Evolutionary conservation across 2,329 filamentous ascomycete genomes (phyloP), one percentile per base, ranked within the genome.

Genomic region (Pyrenochaeta sp.): DNA sequence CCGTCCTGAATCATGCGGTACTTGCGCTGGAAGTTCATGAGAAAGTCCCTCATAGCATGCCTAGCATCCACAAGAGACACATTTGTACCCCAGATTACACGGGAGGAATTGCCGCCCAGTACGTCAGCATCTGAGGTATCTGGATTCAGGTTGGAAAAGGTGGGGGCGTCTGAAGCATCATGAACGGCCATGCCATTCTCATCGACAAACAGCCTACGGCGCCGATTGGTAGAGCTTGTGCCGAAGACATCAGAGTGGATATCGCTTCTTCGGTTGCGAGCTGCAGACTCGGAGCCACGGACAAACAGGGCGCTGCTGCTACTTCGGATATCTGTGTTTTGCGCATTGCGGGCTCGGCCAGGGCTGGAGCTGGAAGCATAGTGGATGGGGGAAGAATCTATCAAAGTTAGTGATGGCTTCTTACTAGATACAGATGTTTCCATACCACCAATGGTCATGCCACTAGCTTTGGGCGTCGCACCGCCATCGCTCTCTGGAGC

Each of bases 1-100:
- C 92, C 93, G 67, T 97, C 92, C 24, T 88, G 87, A 81, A 94
- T 95, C 86, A 98, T 87, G 62, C 95, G 91, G 73, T 99, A 98
- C 78, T 97, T 97, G 67, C 88, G 89, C 59, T 93, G 92, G 70
- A 95, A 99, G 75, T 96, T 96, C 74, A 89, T 88, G 28, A 99
- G 82, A 72, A 99, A 99, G 64, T 95, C 93, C 73, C 95, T 94
- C 83, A 97, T 96, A 0, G 89, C 85, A 50, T 88, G 87, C 77
- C 96, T 91, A 0, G 92, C 93, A 75, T 98, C 93, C 59, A 92
- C 88, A 52, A 99, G 90, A 5, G 94, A 97, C 49, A 99, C 91
- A 39, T 96, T 98, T 43, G 95, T 99, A 77, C 95, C 95, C 95
- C 95, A 99, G 64, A 99, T 94, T 56, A 96, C 87, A 66, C 90